Conservation (phyloP, 2,329 filamentous ascomycete genomes). For the Talaromyces sp. region DNA sequence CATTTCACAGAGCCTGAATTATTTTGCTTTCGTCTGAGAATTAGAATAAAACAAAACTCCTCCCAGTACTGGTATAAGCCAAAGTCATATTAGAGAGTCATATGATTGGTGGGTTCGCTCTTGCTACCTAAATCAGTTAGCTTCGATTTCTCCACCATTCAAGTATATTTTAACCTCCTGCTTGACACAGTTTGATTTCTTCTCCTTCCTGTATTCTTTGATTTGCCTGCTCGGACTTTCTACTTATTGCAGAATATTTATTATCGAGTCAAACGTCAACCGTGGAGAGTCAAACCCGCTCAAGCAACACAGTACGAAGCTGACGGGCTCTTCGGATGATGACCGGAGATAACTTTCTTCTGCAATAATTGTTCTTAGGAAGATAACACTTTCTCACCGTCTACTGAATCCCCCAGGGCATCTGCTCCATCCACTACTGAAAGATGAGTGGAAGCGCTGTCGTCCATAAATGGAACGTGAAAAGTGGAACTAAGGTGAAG, state of each 20-base stretch:
- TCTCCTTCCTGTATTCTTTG: neutral
- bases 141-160: neutral
- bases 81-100: neutral
- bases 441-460: neutral
- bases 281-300: neutral
- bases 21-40: neutral
- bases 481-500: slow-evolving; percentile 14
- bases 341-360: neutral
- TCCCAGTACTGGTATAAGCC: neutral
- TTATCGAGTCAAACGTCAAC: no score
- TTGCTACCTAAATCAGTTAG: slow-evolving; percentile 8
- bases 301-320: neutral
- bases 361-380: neutral
- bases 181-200: neutral
- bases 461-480: neutral
- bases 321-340: neutral
- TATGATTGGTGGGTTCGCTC: slow-evolving; percentile 15
- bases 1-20: neutral
- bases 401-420: neutral
- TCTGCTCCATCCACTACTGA: no score
- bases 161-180: neutral
- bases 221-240: slow-evolving; percentile 8
- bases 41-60: neutral
- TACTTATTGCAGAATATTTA: neutral
- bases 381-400: neutral